Evolutionary conservation across 179 eudicot species (phyloP), one percentile per base, ranked within the genome.

Genomic region (Patellifolia procumbens): DNA sequence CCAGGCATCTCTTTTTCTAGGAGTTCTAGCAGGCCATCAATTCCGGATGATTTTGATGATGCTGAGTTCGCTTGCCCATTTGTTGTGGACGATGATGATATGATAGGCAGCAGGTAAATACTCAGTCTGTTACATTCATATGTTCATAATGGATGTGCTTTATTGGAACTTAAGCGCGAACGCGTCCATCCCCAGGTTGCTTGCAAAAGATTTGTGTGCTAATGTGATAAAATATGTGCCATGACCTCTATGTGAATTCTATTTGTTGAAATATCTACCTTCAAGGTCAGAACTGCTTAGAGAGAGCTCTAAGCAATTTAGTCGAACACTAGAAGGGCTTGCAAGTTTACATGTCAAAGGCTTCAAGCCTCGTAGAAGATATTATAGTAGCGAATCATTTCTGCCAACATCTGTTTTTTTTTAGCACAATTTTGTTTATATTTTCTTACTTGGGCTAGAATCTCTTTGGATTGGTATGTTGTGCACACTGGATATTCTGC

Each of bases 61-160:
- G 76, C 87, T 34, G 95, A 93, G 80, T 92, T 88, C 74, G 87
- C 91, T 81, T 92, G 98, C 58, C 94, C 91, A 45, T 94, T 94
- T 86, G 87, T 85, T 73, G 90, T 90, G 64, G 93, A 92, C 70
- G 89, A 87, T 70, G 97, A 90, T 76, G 96, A 87, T 69, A 76
- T 83, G 78, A 79, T 71, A 24, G 81, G 82, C 76, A 83, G 83
- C 92, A 92, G 96, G 98, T 94, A 89, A 35, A 42, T 67, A 51
- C 37, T 64, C 59, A n/a, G 45, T 24, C 34, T 81, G 42, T 39
- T 34, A 28, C 35, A 63, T 55, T 51, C 65, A 53, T 52, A 17
- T 53, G 31, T 53, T 59, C 26, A 52, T n/a, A 32, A 43, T 42
- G 31, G 20, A 34, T 31, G n/a, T 46, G 32, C 52, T 62, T 55